phyloP scores from a whole-genome alignment of 371 early-diverging fungal genomes.

The Actinomortierella wolfii region DNA sequence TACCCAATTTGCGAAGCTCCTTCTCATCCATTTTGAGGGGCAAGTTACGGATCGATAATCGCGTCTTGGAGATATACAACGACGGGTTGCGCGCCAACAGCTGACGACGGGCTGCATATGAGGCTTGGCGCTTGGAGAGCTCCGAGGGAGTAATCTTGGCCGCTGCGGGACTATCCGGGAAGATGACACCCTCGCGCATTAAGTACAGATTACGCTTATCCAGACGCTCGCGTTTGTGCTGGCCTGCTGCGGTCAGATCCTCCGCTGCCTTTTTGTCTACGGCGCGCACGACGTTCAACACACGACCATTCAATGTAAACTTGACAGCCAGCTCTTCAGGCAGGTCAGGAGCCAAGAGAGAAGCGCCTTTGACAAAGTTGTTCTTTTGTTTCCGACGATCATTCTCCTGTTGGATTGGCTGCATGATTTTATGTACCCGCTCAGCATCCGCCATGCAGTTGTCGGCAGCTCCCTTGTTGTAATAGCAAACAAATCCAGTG shows the following conservation, averaged over 20 bases:
- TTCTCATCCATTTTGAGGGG: conserved; percentile 75
- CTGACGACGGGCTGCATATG: conserved; percentile 79
- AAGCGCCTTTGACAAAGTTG: conserved; percentile 53
- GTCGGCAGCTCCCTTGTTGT: conserved; percentile 72
- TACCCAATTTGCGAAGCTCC: conserved; percentile 66
- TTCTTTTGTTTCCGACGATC: conserved; percentile 53
- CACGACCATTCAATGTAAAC: conserved; percentile 82
- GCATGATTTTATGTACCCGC: conserved; percentile 51
- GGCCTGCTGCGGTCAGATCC: conserved; percentile 66
- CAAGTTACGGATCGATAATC: conserved; percentile 87
- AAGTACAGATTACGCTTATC: conserved; percentile 85
- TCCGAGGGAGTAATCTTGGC: conserved; percentile 71
- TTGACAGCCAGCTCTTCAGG: conserved; percentile 58
- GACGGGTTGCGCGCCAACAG: conserved; percentile 83
- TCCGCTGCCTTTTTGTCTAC: conserved; percentile 76
- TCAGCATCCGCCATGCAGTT: conserved; percentile 72
- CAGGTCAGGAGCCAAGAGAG: conserved; percentile 72
- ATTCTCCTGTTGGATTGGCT: conserved; percentile 28
- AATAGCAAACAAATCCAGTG: conserved; percentile 92
- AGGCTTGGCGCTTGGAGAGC: conserved; percentile 75
- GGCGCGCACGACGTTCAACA: conserved; percentile 80
- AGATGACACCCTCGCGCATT: conserved; percentile 78
- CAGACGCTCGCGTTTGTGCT: conserved; percentile 64
- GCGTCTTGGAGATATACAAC: conserved; percentile 84
- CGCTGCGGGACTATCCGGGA: conserved; percentile 85